Percentiles rank a stretch among this genome's conserved stretches.
These are phyloP conservation scores for Serendipita sp. DNA, from an alignment of 768 basidiomycete species.

Conservation along the genomic window DNA sequence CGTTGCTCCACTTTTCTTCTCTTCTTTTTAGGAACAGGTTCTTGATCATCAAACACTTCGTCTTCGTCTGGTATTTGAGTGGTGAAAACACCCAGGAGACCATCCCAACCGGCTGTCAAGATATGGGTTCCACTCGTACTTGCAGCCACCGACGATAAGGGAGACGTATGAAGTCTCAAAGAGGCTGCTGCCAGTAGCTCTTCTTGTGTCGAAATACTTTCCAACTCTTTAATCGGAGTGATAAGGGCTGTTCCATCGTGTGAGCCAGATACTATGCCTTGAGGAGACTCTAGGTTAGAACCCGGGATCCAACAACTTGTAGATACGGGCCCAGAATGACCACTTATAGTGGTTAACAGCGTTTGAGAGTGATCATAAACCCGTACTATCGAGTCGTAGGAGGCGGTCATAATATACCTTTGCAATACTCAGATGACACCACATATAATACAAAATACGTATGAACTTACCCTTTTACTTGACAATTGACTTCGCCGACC, in stretches of 20 bases:
- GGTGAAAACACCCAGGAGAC: conserved; percentile 69
- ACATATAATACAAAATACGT: conserved; percentile 5
- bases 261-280: conserved; percentile 49
- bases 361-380: conserved; percentile 57
- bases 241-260: conserved; percentile 65
- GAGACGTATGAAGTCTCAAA: conserved; percentile 67
- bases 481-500: conserved; percentile 68
- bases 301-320: conserved; percentile 40
- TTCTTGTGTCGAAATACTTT: not conserved
- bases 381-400: conserved; percentile 67
- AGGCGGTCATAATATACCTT: conserved; percentile 59
- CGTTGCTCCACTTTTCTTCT: conserved; percentile 35
- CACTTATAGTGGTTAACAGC: conserved; percentile 29
- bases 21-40: conserved; percentile 40
- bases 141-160: conserved; percentile 55
- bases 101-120: conserved; percentile 79
- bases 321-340: conserved; percentile 53
- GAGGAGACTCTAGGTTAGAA: conserved; percentile 18
- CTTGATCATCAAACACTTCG: conserved; percentile 36
- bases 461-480: conserved; percentile 32
- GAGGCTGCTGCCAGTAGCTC: conserved; percentile 28
- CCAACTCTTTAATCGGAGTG: conserved; percentile 19
- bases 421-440: not conserved
- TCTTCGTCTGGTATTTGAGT: conserved; percentile 43
- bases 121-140: conserved; percentile 43